Evolutionary conservation across 306 rosid species (phyloP).

Genomic region (Cucurbita moschata): DNA sequence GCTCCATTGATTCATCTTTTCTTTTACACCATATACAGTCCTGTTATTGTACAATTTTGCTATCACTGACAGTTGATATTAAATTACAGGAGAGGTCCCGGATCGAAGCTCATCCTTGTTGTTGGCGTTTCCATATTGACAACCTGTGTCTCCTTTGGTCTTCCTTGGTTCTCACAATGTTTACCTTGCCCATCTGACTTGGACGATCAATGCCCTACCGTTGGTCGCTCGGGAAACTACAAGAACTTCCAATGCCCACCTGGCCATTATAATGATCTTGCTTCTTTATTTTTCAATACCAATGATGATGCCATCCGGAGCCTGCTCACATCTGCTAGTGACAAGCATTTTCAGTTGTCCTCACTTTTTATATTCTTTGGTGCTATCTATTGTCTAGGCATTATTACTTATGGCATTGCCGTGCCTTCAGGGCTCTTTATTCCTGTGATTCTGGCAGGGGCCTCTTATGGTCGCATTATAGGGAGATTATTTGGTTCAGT

Average conservation of each 20-base stretch:
- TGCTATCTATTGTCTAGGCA: conserved; percentile 46
- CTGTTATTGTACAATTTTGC: background rate
- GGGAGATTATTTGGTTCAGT: conserved; percentile 40
- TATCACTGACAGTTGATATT: conserved; percentile 17
- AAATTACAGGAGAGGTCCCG: conserved; percentile 61
- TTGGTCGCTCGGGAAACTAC: conserved; percentile 48
- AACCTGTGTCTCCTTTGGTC: conserved; percentile 43
- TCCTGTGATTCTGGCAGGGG: conserved; percentile 77
- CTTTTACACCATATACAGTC: background rate
- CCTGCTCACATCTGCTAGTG: conserved; percentile 36
- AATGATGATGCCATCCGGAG: conserved; percentile 73
- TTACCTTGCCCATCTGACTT: conserved; percentile 46
- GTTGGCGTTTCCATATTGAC: conserved; percentile 44
- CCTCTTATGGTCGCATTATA: conserved; percentile 66
- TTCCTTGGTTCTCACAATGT: conserved; percentile 66
- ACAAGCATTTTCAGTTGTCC: conserved; percentile 42
- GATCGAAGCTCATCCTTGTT: conserved; percentile 41
- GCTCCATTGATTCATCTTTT: conserved; percentile 15
- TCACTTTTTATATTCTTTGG: conserved; percentile 52
- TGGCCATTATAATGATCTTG: conserved; percentile 68
- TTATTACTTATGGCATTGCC: conserved; percentile 74
- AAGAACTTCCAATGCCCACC: conserved; percentile 63
- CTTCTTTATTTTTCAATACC: conserved; percentile 68
- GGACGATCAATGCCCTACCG: conserved; percentile 43
- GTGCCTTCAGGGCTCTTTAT: conserved; percentile 84